phyloP scores from a whole-genome alignment of 129 eudicot genomes.

The Rutidosis leptorrhynchoides region DNA sequence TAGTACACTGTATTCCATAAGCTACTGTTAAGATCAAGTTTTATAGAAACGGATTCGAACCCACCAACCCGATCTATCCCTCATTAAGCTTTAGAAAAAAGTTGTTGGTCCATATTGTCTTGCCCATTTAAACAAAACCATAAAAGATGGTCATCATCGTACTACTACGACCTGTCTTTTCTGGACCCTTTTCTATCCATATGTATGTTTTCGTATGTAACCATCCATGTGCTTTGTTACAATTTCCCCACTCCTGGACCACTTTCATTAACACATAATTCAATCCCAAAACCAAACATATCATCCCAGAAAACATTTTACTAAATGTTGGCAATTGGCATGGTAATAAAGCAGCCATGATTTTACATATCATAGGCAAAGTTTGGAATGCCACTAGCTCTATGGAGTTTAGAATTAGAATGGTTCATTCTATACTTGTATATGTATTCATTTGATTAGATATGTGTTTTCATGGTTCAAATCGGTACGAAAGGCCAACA shows the following conservation, averaged over 20 bases:
- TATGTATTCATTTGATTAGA: conserved; percentile 11
- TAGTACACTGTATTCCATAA: not conserved
- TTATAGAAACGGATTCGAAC: not conserved
- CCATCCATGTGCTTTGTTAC: conserved; percentile 34
- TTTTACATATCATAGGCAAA: not conserved
- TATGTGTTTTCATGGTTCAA: not conserved
- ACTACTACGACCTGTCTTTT: conserved; percentile 26
- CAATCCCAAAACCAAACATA: too few relatives aligned
- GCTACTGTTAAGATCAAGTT: conserved; percentile 1
- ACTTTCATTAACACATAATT: conserved; percentile 26
- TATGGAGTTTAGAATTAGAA: not conserved
- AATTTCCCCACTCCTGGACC: conserved; percentile 27
- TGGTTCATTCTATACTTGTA: conserved; percentile 2
- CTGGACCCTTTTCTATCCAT: conserved; percentile 26
- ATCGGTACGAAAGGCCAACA: conserved; percentile 14
- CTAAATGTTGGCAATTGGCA: not conserved
- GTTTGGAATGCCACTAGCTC: not conserved
- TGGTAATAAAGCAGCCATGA: too few relatives aligned
- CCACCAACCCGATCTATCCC: conserved; percentile 17
- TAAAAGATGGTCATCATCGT: conserved; percentile 29
- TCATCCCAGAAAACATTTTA: too few relatives aligned
- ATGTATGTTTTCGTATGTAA: conserved; percentile 26
- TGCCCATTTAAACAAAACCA: conserved; percentile 21
- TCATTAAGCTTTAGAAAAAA: conserved; percentile 23
- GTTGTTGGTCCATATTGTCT: conserved; percentile 26